Evolutionary conservation across 202 grass and related monocot species (phyloP), one percentile per base, ranked within the genome.

Genomic region (Dendrocalamus latiflorus): DNA sequence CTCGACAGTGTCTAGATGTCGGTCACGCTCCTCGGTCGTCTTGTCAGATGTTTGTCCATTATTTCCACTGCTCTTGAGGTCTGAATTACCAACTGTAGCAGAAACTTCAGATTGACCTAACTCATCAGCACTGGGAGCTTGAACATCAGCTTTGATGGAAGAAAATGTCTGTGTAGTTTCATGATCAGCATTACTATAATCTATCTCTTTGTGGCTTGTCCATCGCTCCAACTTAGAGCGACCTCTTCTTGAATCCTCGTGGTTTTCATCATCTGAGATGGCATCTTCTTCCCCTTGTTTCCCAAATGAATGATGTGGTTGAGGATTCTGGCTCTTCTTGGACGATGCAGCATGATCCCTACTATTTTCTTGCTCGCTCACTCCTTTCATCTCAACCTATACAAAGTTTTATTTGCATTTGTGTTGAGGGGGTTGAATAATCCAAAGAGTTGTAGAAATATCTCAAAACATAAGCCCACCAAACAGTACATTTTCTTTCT

Each of bases 161-260:
- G 82, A 71, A 88, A 89, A 63, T 65, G 85, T 24, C 22, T 41
- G 37, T 81, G 78, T 74, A 48, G 68, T 59, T 68, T 78, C 68
- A 76, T 81, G 89, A 71, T 91, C 86, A 22, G 88, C 56, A 62
- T 44, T 91, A 48, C 74, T 91, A 59, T 91, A 94, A 56, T 99
- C 96, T 54, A 91, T 92, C 75, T 99, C 96, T 84, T 99, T 99
- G 70, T 99, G 77, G 76, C 91, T 94, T 6, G 93, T 94, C 96
- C 96, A 99, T 44, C 96, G 89, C 85, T 99, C 96, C 65, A 99
- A 74, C 75, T 99, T 99, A 78, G 96, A 96, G 55, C 96, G 93
- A 17, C 96, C 96, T 62, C 89, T 89, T 84, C 86, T 94, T 79
- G 93, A 96, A 85, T 93, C 87, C 61, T 92, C 89, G 2, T 82